Base-by-base conservation (phyloP, 768 basidiomycete species). In the Mycena rebaudengoi region DNA sequence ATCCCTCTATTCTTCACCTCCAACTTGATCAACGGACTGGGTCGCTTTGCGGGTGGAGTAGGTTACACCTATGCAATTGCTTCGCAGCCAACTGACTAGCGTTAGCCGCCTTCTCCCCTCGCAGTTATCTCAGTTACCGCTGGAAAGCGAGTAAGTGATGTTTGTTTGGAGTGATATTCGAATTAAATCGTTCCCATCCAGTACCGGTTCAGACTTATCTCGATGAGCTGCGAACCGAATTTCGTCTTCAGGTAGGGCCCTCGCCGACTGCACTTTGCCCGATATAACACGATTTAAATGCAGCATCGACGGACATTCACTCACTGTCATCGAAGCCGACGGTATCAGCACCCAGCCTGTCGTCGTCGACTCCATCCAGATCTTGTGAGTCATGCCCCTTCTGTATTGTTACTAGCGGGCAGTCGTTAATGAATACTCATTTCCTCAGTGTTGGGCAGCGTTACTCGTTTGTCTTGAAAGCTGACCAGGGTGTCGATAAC, bases 401-500 rank as follows among this genome's bases (percentile, higher is more conserved):
- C 26, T 35, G 13, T 23, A 11, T 13, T n/a, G 18, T 7, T 8
- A 10, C 16, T 23, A 44, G 20, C 14, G 23, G 12, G 11, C 10
- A n/a, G n/a, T n/a, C n/a, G n/a, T 23, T 21, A 51, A 50, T 18
- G 0, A 1, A 45, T 7, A 14, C 23, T 7, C 8, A 16, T 5
- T 35, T 20, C 10, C 3, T 7, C 32, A 58, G 52, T 7, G 60
- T 66, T 64, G 79, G 76, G 13, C 79, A 80, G 54, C 74, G 79
- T 2, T 81, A 80, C 60, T 80, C 79, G 0, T 70, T 76, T 30
- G 69, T 76, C 7, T 43, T 85, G 16, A 73, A 75, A 1, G 82
- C 84, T 8, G 75, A 79, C 66, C 75, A 83, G 60, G 67, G 74
- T 8, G 72, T 82, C 12, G 75, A 67, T 37, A 85, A 85, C 66